phyloP scores from a whole-genome alignment of 148 eudicot species.

The Camellia japonica region DNA sequence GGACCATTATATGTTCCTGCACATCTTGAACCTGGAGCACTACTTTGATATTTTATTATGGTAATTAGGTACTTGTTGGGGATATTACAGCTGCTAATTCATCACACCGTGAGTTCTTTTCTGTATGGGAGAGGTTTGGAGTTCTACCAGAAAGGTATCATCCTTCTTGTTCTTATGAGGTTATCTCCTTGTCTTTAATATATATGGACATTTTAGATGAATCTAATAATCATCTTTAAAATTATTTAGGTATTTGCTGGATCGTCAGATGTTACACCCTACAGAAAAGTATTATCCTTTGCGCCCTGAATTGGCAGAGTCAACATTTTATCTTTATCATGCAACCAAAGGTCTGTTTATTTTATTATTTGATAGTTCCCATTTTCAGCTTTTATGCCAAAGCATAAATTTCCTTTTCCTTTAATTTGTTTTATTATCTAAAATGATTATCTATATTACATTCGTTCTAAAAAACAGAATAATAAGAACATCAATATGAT shows the following conservation, averaged over 20 bases:
- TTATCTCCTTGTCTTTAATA: background rate
- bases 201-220: background rate
- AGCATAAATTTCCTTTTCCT: background rate
- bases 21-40: constrained; percentile 2
- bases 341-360: constrained; percentile 78
- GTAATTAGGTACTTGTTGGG: constrained; percentile 83
- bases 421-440: background rate
- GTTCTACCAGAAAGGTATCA: constrained; percentile 89
- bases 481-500: background rate
- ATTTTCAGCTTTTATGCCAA: background rate
- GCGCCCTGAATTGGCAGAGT: constrained; percentile 97
- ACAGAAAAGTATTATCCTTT: constrained; percentile 95
- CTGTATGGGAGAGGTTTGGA: constrained; percentile 85
- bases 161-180: constrained; percentile 1
- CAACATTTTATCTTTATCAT: constrained; percentile 92
- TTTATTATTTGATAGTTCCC: constrained; percentile 3
- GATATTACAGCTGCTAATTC: constrained; percentile 89
- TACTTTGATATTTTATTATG: constrained; percentile 19
- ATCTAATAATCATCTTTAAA: constrained; percentile 9
- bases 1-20: background rate
- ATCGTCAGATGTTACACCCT: constrained; percentile 89
- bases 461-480: background rate
- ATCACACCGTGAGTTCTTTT: constrained; percentile 87
- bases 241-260: constrained; percentile 71
- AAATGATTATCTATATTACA: background rate